Evolutionary conservation across 148 eudicot genomes (phyloP), one percentile per base, ranked within the genome.

Genomic region (Mesembryanthemum crystallinum): DNA sequence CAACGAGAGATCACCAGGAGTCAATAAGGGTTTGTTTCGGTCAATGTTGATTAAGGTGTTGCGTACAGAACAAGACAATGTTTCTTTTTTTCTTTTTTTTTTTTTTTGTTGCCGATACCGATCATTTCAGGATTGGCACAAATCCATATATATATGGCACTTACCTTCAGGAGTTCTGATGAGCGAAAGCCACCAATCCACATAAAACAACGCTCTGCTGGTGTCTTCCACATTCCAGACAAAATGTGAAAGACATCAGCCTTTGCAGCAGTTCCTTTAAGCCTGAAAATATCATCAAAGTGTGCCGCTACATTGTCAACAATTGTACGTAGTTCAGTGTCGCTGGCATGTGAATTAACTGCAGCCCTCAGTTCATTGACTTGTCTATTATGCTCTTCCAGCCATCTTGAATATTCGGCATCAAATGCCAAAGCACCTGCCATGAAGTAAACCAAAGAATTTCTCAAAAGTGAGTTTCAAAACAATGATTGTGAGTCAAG

Each of bases 191-290:
- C 98, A 69, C 98, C 98, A 57, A 94, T 86, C 98, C 98, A 94
- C 93, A 94, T 84, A 80, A 94, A 94, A 79, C 97, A 92, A 78
- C 98, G 90, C 71, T 94, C 98, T 54, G 97, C 96, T 21, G 97
- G 98, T 65, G 97, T 89, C 80, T 90, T 94, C 98, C 98, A 94
- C 96, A 94, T 94, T 74, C 98, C 98, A 28, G 97, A 94, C 78
- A 94, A 85, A 74, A 94, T 84, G 80, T 94, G 97, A 78, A 94
- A 94, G 63, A 90, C 98, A 77, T 94, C 98, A 35, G 83, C 82
- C 82, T 94, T 92, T 24, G 98, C 96, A 35, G 98, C 98, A 77
- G 73, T 86, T 27, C 82, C 83, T 84, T 95, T 95, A 68, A 92
- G 78, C 91, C 89, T 87, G 83, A 87, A 95, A 54, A 95, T 76